Percentiles rank a stretch among this genome's conserved stretches.
Conservation (phyloP, 805 yeast species). For the Pichia membranifaciens region DNA sequence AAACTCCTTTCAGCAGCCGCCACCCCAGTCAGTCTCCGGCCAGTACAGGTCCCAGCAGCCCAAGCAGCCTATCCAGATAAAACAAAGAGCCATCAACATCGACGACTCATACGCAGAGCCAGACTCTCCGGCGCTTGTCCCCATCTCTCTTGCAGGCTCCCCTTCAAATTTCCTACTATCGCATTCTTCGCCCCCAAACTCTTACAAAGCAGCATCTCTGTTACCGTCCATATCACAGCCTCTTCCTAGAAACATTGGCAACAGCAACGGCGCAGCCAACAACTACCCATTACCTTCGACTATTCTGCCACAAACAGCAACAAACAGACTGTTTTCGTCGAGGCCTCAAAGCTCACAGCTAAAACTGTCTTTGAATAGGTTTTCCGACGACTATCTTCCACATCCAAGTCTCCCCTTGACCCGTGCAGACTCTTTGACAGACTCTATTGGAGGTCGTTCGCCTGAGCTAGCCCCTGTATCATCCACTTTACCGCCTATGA, state of each 20-base stretch:
- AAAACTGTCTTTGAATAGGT: not conserved
- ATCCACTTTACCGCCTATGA: conserved; percentile 33
- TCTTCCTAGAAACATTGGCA: not conserved
- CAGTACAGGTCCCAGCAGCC: not conserved
- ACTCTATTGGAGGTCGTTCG: conserved; percentile 28
- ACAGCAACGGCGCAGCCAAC: not conserved
- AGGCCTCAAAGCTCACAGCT: not conserved
- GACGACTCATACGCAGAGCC: conserved; percentile 27
- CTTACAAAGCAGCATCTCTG: conserved; percentile 25
- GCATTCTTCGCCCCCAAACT: conserved; percentile 47
- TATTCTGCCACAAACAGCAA: too few relatives aligned
- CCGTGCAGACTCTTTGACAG: conserved; percentile 21
- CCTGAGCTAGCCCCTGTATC: conserved; percentile 33
- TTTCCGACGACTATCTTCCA: not conserved
- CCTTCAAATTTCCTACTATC: conserved; percentile 51
- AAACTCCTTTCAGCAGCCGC: conserved; percentile 4
- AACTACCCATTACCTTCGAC: not conserved
- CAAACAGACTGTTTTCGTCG: too few relatives aligned
- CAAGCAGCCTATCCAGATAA: conserved; percentile 9
- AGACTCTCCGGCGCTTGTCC: conserved; percentile 47
- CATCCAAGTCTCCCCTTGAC: conserved; percentile 11
- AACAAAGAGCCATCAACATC: not conserved
- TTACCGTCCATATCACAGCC: not conserved
- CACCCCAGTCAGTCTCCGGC: not conserved
- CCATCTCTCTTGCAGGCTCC: conserved; percentile 47